phyloP scores from a whole-genome alignment of 352 stramenopile genomes.

The Blastocystis sp. region DNA sequence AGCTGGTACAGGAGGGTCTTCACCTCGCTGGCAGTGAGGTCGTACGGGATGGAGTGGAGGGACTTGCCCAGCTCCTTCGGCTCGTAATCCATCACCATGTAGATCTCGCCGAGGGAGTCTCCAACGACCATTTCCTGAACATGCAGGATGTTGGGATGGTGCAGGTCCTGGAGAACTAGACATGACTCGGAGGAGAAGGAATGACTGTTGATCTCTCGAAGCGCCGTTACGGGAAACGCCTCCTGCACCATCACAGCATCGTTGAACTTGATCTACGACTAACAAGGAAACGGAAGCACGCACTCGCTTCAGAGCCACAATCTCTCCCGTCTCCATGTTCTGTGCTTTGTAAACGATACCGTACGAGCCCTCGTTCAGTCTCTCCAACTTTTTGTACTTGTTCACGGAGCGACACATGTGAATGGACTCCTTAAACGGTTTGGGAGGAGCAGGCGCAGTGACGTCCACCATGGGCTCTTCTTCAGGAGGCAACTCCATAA shows the following conservation, averaged over 20 bases:
- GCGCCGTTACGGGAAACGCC: slow-evolving; percentile 80
- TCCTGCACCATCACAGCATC: slow-evolving; percentile 73
- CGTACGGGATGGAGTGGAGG: slow-evolving; percentile 18
- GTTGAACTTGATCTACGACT: slow-evolving; percentile 66
- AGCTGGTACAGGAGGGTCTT: slow-evolving; percentile 80
- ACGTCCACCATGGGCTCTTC: background rate
- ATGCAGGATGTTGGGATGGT: slow-evolving; percentile 82
- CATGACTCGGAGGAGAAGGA: background rate
- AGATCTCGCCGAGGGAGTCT: slow-evolving; percentile 82
- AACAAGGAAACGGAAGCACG: background rate
- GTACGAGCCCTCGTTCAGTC: slow-evolving; percentile 91
- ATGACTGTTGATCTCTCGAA: slow-evolving; percentile 79
- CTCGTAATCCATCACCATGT: slow-evolving; percentile 85
- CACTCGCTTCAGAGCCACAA: slow-evolving; percentile 85
- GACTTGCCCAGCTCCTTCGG: slow-evolving; percentile 77
- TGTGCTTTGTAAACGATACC: slow-evolving; percentile 92
- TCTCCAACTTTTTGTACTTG: slow-evolving; percentile 80
- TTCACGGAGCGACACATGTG: slow-evolving; percentile 68
- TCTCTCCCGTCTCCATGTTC: slow-evolving; percentile 83
- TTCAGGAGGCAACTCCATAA: slow-evolving; percentile 54
- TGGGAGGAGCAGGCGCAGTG: background rate
- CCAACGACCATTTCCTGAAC: slow-evolving; percentile 84
- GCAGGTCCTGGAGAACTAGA: slow-evolving; percentile 76
- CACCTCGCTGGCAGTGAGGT: slow-evolving; percentile 76
- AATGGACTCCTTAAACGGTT: background rate